phyloP scores from a whole-genome alignment of 345 rosid species.

The Acer yangbiense region DNA sequence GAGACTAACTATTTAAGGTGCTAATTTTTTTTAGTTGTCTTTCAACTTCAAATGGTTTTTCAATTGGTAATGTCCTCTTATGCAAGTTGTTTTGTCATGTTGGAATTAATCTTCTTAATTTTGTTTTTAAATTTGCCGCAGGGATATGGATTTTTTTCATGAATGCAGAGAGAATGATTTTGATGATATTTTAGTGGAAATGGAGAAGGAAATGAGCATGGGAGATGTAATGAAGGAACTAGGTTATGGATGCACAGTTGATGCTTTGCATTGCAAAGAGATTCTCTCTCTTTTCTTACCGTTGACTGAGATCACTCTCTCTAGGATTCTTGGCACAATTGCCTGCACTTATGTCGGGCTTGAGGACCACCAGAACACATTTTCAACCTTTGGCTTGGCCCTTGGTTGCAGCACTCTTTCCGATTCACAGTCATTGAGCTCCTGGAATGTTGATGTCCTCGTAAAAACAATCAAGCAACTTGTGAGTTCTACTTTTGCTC shows the following conservation, averaged over 20 bases:
- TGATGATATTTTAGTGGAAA: constrained; percentile 79
- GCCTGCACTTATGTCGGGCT: constrained; percentile 52
- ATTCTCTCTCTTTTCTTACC: constrained; percentile 74
- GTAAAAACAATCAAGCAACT: constrained; percentile 72
- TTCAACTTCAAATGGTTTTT: constrained; percentile 5
- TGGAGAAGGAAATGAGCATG: constrained; percentile 74
- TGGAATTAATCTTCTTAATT: constrained; percentile 2
- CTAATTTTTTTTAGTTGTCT: not conserved
- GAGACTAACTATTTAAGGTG: constrained; percentile 67
- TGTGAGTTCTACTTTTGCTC: constrained; percentile 44
- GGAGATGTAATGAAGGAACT: constrained; percentile 83
- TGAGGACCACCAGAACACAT: constrained; percentile 56
- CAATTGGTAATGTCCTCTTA: not conserved
- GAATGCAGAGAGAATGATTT: constrained; percentile 62
- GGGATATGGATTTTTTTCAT: constrained; percentile 48
- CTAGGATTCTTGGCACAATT: constrained; percentile 68
- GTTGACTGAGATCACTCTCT: constrained; percentile 64
- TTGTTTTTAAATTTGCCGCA: constrained; percentile 26
- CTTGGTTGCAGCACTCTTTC: constrained; percentile 56
- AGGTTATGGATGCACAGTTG: constrained; percentile 88
- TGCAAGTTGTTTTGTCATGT: not conserved
- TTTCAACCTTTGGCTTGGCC: constrained; percentile 72
- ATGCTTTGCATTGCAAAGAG: constrained; percentile 65
- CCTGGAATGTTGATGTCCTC: constrained; percentile 82
- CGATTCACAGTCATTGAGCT: constrained; percentile 52